Evolutionary conservation across 2,329 filamentous ascomycete genomes (phyloP), one percentile per base, ranked within the genome.

Genomic region (Geosmithia morbida): DNA sequence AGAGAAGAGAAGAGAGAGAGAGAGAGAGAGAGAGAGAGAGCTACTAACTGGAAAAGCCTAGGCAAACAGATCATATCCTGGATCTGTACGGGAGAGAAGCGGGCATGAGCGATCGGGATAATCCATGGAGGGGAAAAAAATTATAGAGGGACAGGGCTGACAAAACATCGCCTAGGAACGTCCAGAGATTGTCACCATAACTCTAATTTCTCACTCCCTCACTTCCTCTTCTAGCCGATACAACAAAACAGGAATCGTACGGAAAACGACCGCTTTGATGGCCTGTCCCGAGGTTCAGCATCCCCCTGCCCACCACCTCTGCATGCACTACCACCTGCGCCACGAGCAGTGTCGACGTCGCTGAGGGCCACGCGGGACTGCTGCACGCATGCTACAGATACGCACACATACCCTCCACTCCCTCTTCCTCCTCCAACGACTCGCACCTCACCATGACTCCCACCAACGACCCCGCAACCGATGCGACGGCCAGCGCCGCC

Each of bases 401-500:
- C 22, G 8, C 22, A 26, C 22, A 26, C 22, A 26, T 8, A 26
- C 22, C 4, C 22, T 5, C 22, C 22, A 5, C 22, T 26, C 22
- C 22, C 22, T 26, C 22, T 8, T 26, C 39, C 13, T 11, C 39
- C 39, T 5, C 4, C 39, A 18, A 11, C 39, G 39, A 40, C 37
- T 16, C 17, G 5, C 13, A 40, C 37, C 39, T 16, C 14, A n/a
- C 17, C 29, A 40, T 46, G 44, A 7, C 44, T 3, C 26, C 43
- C 18, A 14, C 53, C 26, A 40, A 19, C 29, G 26, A 46, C 44
- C 26, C 26, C 17, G 10, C 10, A 7, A 41, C 18, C 14, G 20
- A 55, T 56, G 30, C 55, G 58, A 26, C 51, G 54, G 41, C 55
- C 58, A 29, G 29, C n/a, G 46, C 26, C 52, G 51, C 10, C 55